Percentiles rank a stretch among this genome's conserved stretches.
phyloP scores from a whole-genome alignment of 257 asterid genomes.

The Prunella vulgaris region DNA sequence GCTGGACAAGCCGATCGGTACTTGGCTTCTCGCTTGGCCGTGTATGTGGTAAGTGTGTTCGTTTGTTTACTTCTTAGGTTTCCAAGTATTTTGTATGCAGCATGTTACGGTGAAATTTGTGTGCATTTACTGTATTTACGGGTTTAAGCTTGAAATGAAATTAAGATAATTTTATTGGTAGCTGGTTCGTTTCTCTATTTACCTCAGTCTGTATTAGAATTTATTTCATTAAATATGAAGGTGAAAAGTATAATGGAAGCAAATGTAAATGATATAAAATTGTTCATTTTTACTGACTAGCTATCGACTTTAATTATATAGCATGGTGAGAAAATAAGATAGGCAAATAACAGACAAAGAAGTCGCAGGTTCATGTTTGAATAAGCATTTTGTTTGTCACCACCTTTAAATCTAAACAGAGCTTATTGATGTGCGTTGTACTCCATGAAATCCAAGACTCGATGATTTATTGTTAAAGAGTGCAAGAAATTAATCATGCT shows the following conservation, averaged over 20 bases:
- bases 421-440: neutral
- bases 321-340: neutral
- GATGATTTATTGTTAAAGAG: neutral
- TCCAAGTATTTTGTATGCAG: neutral
- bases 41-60: constrained; percentile 69
- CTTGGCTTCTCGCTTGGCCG: constrained; percentile 97
- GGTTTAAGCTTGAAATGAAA: neutral
- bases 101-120: neutral
- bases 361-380: neutral
- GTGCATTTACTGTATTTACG: neutral
- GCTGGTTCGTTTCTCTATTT: neutral
- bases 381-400: neutral
- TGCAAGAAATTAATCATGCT: neutral
- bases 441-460: neutral
- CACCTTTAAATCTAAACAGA: neutral
- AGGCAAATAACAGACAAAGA: neutral
- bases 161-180: neutral
- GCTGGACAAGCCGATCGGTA: constrained; percentile 84
- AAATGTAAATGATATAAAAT: neutral
- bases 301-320: neutral
- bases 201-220: neutral
- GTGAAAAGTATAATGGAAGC: neutral
- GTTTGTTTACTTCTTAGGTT: neutral
- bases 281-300: neutral
- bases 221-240: neutral